Conservation (phyloP, 1,139 yeast genomes). For the Yamadazyma conglobata region DNA sequence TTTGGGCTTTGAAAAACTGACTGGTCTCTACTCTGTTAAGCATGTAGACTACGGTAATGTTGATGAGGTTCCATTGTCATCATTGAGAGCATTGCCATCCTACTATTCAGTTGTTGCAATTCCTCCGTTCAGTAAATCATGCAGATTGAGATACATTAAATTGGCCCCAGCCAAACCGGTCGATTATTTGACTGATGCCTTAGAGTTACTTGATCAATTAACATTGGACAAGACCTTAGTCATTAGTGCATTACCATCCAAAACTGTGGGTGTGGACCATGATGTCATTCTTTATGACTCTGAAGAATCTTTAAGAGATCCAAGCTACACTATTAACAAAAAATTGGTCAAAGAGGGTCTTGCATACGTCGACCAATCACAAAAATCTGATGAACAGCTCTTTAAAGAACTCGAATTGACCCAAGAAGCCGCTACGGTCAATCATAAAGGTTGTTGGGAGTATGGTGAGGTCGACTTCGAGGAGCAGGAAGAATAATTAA, state of each 20-base stretch:
- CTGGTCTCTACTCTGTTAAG: conserved; percentile 48
- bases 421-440: conserved; percentile 48
- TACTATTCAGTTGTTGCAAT: conserved; percentile 39
- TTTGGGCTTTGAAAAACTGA: conserved; percentile 44
- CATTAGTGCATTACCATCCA: conserved; percentile 47
- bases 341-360: conserved; percentile 62
- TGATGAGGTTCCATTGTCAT: conserved; percentile 44
- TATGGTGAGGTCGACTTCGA: conserved; percentile 73
- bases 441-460: conserved; percentile 74
- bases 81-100: conserved; percentile 54
- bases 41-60: conserved; percentile 66
- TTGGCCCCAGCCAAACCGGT: conserved; percentile 60
- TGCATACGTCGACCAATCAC: conserved; percentile 54
- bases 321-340: conserved; percentile 61
- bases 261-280: conserved; percentile 37
- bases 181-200: conserved; percentile 59
- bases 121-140: conserved; percentile 59
- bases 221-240: conserved; percentile 57
- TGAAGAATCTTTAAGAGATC: conserved; percentile 51
- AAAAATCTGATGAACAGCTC: conserved; percentile 32
- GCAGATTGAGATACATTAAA: conserved; percentile 52
- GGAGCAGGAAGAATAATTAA: conserved; percentile 32
- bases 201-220: conserved; percentile 53
- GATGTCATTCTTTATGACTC: conserved; percentile 62
- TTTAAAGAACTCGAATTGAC: conserved; percentile 39